phyloP scores from a whole-genome alignment of 495 filamentous ascomycete species.

The Chaetomidium leptoderma region DNA sequence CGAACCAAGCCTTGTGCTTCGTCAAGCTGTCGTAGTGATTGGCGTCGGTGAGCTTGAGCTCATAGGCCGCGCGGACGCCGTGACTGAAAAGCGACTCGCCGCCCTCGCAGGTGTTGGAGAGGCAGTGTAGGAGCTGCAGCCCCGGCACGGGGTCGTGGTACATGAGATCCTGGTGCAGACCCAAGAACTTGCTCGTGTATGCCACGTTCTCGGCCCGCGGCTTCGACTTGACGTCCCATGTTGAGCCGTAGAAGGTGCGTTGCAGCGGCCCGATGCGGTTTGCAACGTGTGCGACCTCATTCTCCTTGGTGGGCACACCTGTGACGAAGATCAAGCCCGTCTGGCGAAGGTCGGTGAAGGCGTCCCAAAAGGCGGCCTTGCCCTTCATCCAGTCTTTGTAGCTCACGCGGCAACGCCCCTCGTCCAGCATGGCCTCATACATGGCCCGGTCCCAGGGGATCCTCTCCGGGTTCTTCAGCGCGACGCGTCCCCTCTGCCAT shows the following conservation, averaged over 20 bases:
- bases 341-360: slow-evolving; percentile 49
- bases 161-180: slow-evolving; percentile 87
- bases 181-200: slow-evolving; percentile 74
- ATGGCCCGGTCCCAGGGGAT: slow-evolving; percentile 23
- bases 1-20: slow-evolving; percentile 50
- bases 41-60: slow-evolving; percentile 32
- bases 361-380: slow-evolving; percentile 44
- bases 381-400: slow-evolving; percentile 67
- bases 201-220: slow-evolving; percentile 82
- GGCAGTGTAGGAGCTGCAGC: slow-evolving; percentile 81
- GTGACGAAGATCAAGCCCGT: slow-evolving; percentile 71
- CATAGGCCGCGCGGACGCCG: slow-evolving; percentile 54
- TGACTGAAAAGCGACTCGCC: slow-evolving; percentile 83
- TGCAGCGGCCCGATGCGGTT: slow-evolving; percentile 67
- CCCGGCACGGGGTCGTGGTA: slow-evolving; percentile 78
- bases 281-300: slow-evolving; percentile 63
- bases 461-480: neutral
- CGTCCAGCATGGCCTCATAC: slow-evolving; percentile 35
- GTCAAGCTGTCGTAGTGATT: slow-evolving; percentile 38
- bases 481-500: neutral
- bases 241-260: slow-evolving; percentile 81
- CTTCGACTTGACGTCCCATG: slow-evolving; percentile 80
- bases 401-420: slow-evolving; percentile 43
- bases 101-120: slow-evolving; percentile 67
- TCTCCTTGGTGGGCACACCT: slow-evolving; percentile 60